These are phyloP conservation scores for Tubosaeta sp. DNA, from an alignment of 768 basidiomycete genomes.

Conservation along the genomic window DNA sequence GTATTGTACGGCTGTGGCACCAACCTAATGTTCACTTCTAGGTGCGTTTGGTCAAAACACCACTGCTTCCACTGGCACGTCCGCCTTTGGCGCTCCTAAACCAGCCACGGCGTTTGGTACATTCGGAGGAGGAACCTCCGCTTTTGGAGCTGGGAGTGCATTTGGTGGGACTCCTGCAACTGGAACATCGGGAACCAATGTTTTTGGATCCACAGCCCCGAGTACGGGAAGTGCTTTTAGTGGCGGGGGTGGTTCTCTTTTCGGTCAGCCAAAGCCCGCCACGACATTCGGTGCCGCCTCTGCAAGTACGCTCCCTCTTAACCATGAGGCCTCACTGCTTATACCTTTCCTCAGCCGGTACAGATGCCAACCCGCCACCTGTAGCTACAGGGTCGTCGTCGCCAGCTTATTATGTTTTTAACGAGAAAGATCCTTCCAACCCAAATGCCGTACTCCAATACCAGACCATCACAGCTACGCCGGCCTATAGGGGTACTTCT, in stretches of 20 bases:
- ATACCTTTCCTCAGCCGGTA: conserved; percentile 25
- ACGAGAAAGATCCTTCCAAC: conserved; percentile 62
- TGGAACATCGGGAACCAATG: conserved; percentile 29
- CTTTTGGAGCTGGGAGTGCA: conserved; percentile 41
- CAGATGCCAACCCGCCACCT: conserved; percentile 41
- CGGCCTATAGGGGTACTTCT: conserved; percentile 71
- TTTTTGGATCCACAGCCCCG: conserved; percentile 32
- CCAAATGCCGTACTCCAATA: conserved; percentile 55
- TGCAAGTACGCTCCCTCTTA: conserved; percentile 22
- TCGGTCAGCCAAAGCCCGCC: conserved; percentile 51
- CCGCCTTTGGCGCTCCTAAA: conserved; percentile 64
- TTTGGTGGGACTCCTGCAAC: conserved; percentile 36
- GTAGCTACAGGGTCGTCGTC: conserved; percentile 68
- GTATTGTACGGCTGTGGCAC: not conserved
- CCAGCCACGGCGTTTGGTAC: conserved; percentile 74
- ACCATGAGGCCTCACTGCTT: conserved; percentile 5
- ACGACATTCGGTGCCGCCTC: conserved; percentile 42
- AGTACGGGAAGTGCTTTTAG: conserved; percentile 40
- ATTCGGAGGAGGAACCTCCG: conserved; percentile 56
- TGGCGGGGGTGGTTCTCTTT: conserved; percentile 45
- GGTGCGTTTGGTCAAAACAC: conserved; percentile 42
- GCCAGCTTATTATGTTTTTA: conserved; percentile 53
- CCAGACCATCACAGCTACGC: conserved; percentile 80
- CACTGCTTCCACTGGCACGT: conserved; percentile 32
- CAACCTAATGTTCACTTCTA: conserved; percentile 10